phyloP scores from a whole-genome alignment of 371 early-diverging fungal genomes.

The Saksenaea vasiformis region DNA sequence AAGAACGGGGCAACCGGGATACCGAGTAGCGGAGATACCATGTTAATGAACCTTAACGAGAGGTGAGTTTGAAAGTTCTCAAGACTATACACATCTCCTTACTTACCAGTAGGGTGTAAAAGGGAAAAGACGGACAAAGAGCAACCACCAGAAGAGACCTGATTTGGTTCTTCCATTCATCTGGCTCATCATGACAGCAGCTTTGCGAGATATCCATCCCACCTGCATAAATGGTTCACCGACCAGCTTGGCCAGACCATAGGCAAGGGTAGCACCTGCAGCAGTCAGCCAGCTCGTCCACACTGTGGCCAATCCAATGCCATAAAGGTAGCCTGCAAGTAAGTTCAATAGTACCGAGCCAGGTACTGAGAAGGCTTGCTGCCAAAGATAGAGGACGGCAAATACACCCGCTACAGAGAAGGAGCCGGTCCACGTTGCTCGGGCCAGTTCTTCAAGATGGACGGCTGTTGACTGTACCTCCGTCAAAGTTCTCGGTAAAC shows the following conservation, averaged over 20 bases:
- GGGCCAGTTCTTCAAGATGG: slow-evolving; percentile 35
- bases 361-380: slow-evolving; percentile 53
- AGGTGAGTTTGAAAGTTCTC: slow-evolving; percentile 10
- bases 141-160: slow-evolving; percentile 53
- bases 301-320: slow-evolving; percentile 34
- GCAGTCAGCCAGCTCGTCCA: slow-evolving; percentile 49
- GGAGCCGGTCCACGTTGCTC: slow-evolving; percentile 35
- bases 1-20: slow-evolving; percentile 50
- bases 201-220: slow-evolving; percentile 39
- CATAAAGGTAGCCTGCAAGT: slow-evolving; percentile 47
- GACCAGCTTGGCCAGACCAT: slow-evolving; percentile 38
- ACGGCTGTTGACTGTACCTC: slow-evolving; percentile 39
- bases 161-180: slow-evolving; percentile 26
- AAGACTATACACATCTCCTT: too few relatives aligned
- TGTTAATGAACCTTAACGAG: slow-evolving; percentile 40
- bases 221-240: slow-evolving; percentile 51
- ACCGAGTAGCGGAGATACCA: slow-evolving; percentile 46
- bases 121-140: slow-evolving; percentile 49
- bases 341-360: slow-evolving; percentile 50
- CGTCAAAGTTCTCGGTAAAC: slow-evolving; percentile 40
- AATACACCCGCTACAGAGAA: slow-evolving; percentile 39
- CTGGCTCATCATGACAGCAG: slow-evolving; percentile 32
- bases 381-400: slow-evolving; percentile 51
- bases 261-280: slow-evolving; percentile 47
- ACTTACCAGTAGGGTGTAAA: slow-evolving; percentile 55